These are phyloP conservation scores for Diaporthe longicolla DNA, from an alignment of 2,329 filamentous ascomycete species.

Conservation along the genomic window DNA sequence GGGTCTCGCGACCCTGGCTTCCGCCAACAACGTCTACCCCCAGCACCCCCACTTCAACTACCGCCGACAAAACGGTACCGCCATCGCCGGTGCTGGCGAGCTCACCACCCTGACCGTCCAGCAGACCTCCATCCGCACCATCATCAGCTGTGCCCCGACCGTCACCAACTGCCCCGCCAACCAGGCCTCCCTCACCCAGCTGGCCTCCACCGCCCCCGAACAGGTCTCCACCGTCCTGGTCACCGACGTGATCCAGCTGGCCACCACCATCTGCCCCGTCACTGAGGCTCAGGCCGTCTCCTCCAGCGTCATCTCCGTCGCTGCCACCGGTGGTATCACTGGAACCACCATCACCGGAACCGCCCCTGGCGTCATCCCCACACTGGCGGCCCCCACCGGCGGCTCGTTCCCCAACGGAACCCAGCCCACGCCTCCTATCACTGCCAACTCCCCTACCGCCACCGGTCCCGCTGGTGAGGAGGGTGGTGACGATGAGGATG, in stretches of 20 bases:
- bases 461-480: neutral
- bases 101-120: constrained; percentile 58
- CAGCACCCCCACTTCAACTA: constrained; percentile 52
- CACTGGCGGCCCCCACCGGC: neutral
- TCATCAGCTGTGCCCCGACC: constrained; percentile 55
- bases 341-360: constrained; percentile 59
- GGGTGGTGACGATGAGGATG: constrained; percentile 32
- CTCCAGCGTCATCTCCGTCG: constrained; percentile 52
- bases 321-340: constrained; percentile 52
- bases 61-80: constrained; percentile 47
- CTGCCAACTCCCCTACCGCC: constrained; percentile 28
- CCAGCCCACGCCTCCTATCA: constrained; percentile 1
- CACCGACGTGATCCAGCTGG: constrained; percentile 56
- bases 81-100: constrained; percentile 28
- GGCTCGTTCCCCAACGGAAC: constrained; percentile 32
- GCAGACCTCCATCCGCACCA: constrained; percentile 53
- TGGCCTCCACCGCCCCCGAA: constrained; percentile 48
- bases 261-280: constrained; percentile 59
- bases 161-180: constrained; percentile 58
- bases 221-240: constrained; percentile 52
- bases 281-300: constrained; percentile 56
- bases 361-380: constrained; percentile 49
- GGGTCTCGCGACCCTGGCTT: constrained; percentile 60
- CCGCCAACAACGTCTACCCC: constrained; percentile 58
- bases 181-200: constrained; percentile 48